These are phyloP conservation scores for Pelargonium fulgidum DNA, from an alignment of 441 rosid species.

Conservation along the genomic window DNA sequence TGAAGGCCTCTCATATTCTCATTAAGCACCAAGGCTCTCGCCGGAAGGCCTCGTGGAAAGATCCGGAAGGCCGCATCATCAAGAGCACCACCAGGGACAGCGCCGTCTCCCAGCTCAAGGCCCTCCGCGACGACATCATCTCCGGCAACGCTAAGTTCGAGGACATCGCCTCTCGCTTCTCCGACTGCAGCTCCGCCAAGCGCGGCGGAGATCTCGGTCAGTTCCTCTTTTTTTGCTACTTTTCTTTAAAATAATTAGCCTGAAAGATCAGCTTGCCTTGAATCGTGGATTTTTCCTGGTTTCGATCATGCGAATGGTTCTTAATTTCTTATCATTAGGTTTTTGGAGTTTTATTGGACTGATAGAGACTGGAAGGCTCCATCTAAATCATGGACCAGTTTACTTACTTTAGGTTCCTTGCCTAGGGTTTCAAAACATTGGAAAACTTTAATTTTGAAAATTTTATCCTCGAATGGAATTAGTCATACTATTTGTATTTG, in stretches of 20 bases:
- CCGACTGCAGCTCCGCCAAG: constrained; percentile 95
- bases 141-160: constrained; percentile 74
- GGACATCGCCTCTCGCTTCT: constrained; percentile 62
- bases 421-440: too few species aligned
- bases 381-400: too few species aligned
- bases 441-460: too few species aligned
- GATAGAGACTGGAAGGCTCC: too few species aligned
- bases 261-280: too few species aligned
- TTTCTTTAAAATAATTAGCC: not conserved
- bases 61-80: constrained; percentile 78
- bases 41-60: constrained; percentile 91
- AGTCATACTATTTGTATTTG: too few species aligned
- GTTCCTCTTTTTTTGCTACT: constrained; percentile 13
- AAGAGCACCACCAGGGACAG: constrained; percentile 51
- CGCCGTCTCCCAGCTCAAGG: constrained; percentile 67
- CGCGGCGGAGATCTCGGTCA: constrained; percentile 95
- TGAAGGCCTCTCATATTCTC: constrained; percentile 81
- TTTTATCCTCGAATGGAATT: too few species aligned
- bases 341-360: too few species aligned
- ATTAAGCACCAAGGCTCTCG: constrained; percentile 93
- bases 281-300: too few species aligned
- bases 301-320: too few species aligned
- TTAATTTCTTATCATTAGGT: too few species aligned
- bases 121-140: constrained; percentile 66
- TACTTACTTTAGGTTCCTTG: too few species aligned